phyloP scores from a whole-genome alignment of 192 early-diverging fungal genomes.

The Entomortierella chlamydospora region DNA sequence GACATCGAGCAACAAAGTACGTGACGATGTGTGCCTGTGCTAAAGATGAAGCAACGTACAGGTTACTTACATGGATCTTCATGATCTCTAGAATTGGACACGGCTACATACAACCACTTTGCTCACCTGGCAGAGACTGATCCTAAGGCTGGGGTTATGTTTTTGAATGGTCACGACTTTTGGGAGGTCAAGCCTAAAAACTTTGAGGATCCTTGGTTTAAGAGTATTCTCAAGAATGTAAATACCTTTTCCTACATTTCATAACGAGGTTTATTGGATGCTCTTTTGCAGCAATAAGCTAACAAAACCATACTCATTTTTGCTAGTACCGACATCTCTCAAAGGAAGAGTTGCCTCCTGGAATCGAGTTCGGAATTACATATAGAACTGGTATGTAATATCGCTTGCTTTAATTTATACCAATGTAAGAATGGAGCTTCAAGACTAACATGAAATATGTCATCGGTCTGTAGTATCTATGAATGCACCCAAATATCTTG shows the following conservation, averaged over 20 bases:
- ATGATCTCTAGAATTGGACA: conserved; percentile 46
- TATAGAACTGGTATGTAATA: conserved; percentile 67
- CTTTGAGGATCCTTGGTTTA: conserved; percentile 75
- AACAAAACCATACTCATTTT: no score
- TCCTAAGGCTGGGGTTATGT: conserved; percentile 64
- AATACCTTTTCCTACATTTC: neutral
- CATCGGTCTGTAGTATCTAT: conserved; percentile 59
- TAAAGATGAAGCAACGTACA: no score
- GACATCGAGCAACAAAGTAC: conserved; percentile 60
- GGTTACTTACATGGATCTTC: no score
- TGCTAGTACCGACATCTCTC: conserved; percentile 57
- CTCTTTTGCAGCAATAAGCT: no score
- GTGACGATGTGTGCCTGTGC: neutral
- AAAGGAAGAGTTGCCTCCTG: conserved; percentile 61
- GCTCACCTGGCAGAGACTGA: conserved; percentile 48
- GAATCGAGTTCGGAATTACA: conserved; percentile 66
- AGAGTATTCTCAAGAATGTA: conserved; percentile 62
- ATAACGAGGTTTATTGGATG: neutral
- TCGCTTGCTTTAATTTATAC: no score
- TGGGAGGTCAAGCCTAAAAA: conserved; percentile 63
- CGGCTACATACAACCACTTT: conserved; percentile 50
- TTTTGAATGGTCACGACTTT: conserved; percentile 63
- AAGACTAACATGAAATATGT: conserved; percentile 2
- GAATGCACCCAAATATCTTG: conserved; percentile 74
- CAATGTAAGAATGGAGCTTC: no score